phyloP scores from a whole-genome alignment of 73 alveolate genomes.

The Tetrahymena thermophila region DNA sequence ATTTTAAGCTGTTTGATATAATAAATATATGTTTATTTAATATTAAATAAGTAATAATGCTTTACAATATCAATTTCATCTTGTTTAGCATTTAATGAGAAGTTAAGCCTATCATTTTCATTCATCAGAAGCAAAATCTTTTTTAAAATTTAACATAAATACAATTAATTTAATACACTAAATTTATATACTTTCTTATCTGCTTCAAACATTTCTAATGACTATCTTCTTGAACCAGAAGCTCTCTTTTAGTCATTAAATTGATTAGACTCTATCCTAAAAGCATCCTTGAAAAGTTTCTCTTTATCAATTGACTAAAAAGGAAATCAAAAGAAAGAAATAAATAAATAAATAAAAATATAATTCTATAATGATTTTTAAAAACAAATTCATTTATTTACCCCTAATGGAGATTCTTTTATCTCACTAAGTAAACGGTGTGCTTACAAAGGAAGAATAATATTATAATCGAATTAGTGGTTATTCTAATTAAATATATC shows the following conservation, averaged over 20 bases:
- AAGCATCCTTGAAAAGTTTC: not conserved
- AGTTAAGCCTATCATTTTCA: not conserved
- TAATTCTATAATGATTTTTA: not conserved
- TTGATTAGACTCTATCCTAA: not conserved
- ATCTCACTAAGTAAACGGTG: not conserved
- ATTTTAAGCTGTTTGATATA: not conserved
- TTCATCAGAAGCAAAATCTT: not conserved
- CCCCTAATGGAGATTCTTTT: not conserved
- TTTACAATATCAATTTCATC: not conserved
- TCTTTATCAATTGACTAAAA: not conserved
- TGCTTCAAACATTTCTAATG: not conserved
- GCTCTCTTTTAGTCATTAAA: not conserved
- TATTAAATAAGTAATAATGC: not conserved
- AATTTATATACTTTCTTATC: not conserved
- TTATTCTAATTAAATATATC: not conserved
- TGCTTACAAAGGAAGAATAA: not conserved
- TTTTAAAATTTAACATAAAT: not conserved
- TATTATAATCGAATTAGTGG: not conserved
- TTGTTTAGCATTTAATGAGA: not conserved
- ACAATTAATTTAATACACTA: not conserved
- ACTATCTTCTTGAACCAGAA: not conserved
- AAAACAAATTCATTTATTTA: not conserved
- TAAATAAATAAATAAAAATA: not conserved
- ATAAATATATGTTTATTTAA: not conserved
- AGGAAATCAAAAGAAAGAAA: not conserved